Evolutionary conservation across 176 grass and related monocot genomes (phyloP), one percentile per base, ranked within the genome.

Genomic region (Carex parvula): DNA sequence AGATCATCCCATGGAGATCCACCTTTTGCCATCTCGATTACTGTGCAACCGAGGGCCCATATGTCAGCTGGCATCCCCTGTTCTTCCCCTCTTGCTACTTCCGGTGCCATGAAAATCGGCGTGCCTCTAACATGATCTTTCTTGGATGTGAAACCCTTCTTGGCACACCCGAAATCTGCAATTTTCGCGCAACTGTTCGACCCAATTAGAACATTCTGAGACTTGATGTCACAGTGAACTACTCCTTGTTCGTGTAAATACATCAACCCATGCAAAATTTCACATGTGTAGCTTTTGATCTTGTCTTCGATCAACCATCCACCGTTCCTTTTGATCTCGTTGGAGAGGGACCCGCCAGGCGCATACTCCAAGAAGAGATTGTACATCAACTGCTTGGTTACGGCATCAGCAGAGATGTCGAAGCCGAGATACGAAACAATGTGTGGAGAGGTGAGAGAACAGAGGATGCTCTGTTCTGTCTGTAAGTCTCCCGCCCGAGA

Each of bases 51-150:
- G 6, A 94, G 89, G 8, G 94, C 92, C 94, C 92, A 98, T 14
- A 98, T 87, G 74, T 98, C 92, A 60, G 90, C 84, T 1, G 87
- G 67, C 0, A 76, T 87, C 0, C 92, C 84, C 82, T 95, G 91
- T 84, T 87, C 92, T 73, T 98, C 89, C 1, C 89, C 91, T 46
- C 95, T 88, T 3, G 91, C 92, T 8, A 93, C 92, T 87, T 98
- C 95, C 2, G 95, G 96, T 61, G 96, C 91, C 95, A 98, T 95
- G 86, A 95, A 99, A 73, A 91, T 84, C 53, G 91, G 93, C 3
- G 93, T 99, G 18, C 96, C 96, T 4, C 88, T 86, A 73, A 92
- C 79, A 32, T 73, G 87, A 57, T 81, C 3, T 24, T 8, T n/a
- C 6, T 59, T 72, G 26, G 16, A 39, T n/a, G 68, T 17, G 2